Conservation (phyloP, 371 early-diverging fungal genomes). For the Dichotomocladium elegans region DNA sequence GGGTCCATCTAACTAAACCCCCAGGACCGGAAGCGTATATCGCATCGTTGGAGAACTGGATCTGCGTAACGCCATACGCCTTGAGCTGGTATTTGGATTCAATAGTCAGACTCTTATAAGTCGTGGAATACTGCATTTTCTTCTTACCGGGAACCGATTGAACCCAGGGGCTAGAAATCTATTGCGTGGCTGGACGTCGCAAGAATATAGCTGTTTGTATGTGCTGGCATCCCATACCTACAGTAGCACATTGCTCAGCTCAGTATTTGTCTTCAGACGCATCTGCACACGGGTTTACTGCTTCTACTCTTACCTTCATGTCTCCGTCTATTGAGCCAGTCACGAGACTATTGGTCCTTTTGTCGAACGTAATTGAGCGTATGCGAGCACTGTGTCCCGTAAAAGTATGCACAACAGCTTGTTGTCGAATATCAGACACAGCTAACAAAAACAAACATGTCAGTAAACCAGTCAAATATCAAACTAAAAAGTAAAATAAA, state of each 20-base stretch:
- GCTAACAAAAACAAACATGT: constrained; percentile 33
- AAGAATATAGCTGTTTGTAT: constrained; percentile 47
- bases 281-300: too few relatives aligned
- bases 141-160: constrained; percentile 54
- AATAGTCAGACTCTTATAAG: too few relatives aligned
- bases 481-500: too few relatives aligned
- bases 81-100: constrained; percentile 27
- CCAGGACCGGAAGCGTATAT: constrained; percentile 46
- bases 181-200: constrained; percentile 56
- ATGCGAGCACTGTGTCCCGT: constrained; percentile 69
- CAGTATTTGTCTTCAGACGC: neutral
- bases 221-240: constrained; percentile 69
- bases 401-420: constrained; percentile 63
- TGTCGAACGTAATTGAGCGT: constrained; percentile 64
- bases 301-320: constrained; percentile 52
- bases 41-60: constrained; percentile 23
- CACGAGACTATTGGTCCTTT: constrained; percentile 49
- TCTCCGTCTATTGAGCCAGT: constrained; percentile 65
- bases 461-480: too few relatives aligned
- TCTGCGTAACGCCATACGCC: constrained; percentile 49
- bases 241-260: neutral
- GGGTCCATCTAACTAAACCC: constrained; percentile 35
- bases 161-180: constrained; percentile 54
- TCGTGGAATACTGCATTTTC: neutral
- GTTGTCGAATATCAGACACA: constrained; percentile 75